phyloP scores from a whole-genome alignment of 371 early-diverging fungal genomes.

The Haplosporangium sp. region DNA sequence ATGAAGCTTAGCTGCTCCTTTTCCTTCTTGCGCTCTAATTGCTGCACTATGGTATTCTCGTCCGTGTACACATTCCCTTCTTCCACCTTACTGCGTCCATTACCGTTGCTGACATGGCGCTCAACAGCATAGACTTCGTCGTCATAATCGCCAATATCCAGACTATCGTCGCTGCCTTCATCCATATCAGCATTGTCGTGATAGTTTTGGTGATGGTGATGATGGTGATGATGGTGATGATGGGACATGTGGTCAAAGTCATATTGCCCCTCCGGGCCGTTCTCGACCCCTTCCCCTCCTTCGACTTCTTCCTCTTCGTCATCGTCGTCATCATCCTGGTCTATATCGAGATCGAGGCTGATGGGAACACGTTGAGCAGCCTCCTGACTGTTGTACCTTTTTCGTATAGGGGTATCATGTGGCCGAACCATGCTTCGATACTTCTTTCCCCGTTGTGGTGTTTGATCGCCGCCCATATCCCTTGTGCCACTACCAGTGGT shows the following conservation, averaged over 20 bases:
- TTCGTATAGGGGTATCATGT: constrained; percentile 34
- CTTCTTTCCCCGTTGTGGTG: constrained; percentile 18
- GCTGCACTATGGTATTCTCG: constrained; percentile 3
- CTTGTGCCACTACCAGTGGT: neutral
- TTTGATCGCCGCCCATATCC: neutral
- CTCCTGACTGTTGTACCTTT: constrained; percentile 23
- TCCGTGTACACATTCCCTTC: constrained; percentile 1
- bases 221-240: neutral
- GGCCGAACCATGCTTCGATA: constrained; percentile 32
- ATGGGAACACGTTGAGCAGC: constrained; percentile 1
- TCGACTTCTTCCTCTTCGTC: neutral
- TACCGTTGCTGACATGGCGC: constrained; percentile 1
- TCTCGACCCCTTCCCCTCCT: neutral
- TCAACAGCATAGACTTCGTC: constrained; percentile 27
- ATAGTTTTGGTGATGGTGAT: neutral
- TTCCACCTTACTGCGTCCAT: constrained; percentile 1
- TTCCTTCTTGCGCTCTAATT: constrained; percentile 13
- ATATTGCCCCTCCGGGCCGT: neutral
- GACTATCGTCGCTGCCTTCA: neutral
- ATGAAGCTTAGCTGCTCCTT: constrained; percentile 42
- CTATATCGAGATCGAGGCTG: constrained; percentile 4
- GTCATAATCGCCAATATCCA: constrained; percentile 30
- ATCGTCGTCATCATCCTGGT: constrained; percentile 11
- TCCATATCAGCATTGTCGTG: constrained; percentile 22
- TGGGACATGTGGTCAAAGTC: too few relatives aligned